Percentiles rank a stretch among this genome's conserved stretches.
Conservation (phyloP, 805 yeast genomes). For the Ogataea henricii region DNA sequence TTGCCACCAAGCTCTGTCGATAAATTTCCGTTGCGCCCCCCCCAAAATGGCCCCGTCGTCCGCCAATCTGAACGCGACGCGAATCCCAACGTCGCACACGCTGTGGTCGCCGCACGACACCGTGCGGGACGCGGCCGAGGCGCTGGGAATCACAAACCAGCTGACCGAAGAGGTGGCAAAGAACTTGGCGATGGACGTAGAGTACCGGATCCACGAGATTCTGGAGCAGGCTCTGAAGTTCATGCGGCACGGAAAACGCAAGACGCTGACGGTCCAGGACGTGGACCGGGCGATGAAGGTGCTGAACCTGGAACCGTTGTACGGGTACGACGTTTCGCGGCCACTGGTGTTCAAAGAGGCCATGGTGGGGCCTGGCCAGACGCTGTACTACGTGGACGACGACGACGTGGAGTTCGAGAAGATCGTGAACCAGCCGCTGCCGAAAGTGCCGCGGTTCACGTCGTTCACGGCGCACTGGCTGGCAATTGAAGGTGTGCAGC, state of each 20-base stretch:
- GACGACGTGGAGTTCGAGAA: slow-evolving; percentile 96
- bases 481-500: slow-evolving; percentile 98
- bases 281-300: slow-evolving; percentile 79
- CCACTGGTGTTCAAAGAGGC: slow-evolving; percentile 85
- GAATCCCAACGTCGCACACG: slow-evolving; percentile 76
- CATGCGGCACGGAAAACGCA: slow-evolving; percentile 91
- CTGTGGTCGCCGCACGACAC: slow-evolving; percentile 98
- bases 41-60: slow-evolving; percentile 8
- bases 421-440: slow-evolving; percentile 88
- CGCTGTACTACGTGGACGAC: slow-evolving; percentile 84
- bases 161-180: slow-evolving; percentile 92
- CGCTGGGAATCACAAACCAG: slow-evolving; percentile 68
- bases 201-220: slow-evolving; percentile 92
- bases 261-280: slow-evolving; percentile 77
- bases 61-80: slow-evolving; percentile 24
- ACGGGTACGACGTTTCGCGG: slow-evolving; percentile 75
- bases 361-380: slow-evolving; percentile 86
- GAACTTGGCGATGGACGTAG: slow-evolving; percentile 98
- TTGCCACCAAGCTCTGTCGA: no score
- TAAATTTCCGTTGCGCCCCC: not conserved
- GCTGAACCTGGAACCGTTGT: slow-evolving; percentile 90
- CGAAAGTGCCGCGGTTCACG: slow-evolving; percentile 90
- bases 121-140: slow-evolving; percentile 93
- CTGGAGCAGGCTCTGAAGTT: slow-evolving; percentile 94
- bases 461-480: slow-evolving; percentile 97